Conservation (phyloP, 768 basidiomycete genomes). For the Russula foetens region DNA sequence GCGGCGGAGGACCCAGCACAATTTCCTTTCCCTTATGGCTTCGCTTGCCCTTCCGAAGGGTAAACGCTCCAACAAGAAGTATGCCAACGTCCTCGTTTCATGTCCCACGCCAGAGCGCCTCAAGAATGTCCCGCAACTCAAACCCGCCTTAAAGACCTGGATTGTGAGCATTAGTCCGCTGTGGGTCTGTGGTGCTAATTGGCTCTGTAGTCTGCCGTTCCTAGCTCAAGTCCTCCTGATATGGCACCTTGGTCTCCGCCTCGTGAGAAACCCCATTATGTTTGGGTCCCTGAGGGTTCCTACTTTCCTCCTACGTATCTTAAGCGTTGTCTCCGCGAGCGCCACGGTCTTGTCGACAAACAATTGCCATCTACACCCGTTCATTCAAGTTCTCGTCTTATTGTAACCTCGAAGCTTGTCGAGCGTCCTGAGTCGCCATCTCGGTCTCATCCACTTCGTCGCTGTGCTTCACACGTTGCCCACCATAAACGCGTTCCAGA, state of each 20-base stretch:
- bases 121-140: slow-evolving; percentile 11
- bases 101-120: slow-evolving; percentile 16
- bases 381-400: not conserved
- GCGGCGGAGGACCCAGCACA: not conserved
- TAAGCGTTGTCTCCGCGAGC: not conserved
- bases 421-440: not conserved
- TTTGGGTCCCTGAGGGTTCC: slow-evolving; percentile 20
- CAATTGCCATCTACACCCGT: not conserved
- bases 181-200: not conserved
- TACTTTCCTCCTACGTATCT: slow-evolving; percentile 18
- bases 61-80: slow-evolving; percentile 2
- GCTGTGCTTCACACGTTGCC: slow-evolving; percentile 6
- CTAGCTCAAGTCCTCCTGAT: slow-evolving; percentile 7
- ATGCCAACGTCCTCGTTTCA: slow-evolving; percentile 16
- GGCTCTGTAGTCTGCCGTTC: slow-evolving; percentile 2
- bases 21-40: slow-evolving; percentile 15
- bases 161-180: slow-evolving; percentile 10
- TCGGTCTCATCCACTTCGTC: slow-evolving; percentile 8
- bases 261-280: not conserved
- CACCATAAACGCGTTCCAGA: not conserved
- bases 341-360: not conserved
- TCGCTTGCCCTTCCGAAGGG: slow-evolving; percentile 14
- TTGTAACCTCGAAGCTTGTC: not conserved
- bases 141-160: slow-evolving; percentile 15
- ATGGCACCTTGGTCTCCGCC: slow-evolving; percentile 19